Evolutionary conservation across 306 rosid species (phyloP), one percentile per base, ranked within the genome.

Genomic region (Rubus parviflorus): DNA sequence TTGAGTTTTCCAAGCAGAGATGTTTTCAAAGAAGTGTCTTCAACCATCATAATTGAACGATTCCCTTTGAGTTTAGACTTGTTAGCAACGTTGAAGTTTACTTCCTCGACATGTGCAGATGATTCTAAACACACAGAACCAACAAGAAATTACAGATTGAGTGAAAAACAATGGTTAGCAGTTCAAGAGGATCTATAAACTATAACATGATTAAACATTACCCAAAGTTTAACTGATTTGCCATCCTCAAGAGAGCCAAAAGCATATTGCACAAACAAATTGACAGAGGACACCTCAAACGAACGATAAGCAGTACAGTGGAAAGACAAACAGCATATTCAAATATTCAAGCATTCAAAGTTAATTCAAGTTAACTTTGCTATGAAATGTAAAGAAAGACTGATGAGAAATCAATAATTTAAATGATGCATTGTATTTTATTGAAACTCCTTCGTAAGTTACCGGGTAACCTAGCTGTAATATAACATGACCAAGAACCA

Each of bases 61-160:
- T 68, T 83, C 53, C 80, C 82, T 80, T 87, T 85, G 79, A 80
- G 56, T 85, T 85, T 90, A 76, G 87, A 85, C 81, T 85, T 87
- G 68, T 75, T 80, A 81, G 30, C 77, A 37, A 61, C 42, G 73
- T 81, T 82, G 74, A 53, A 75, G 71, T 77, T 86, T 81, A 79
- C 92, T 79, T 85, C 93, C 68, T 76, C 86, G 67, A 64, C 82
- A 77, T 49, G 87, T 49, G 81, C 88, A 83, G 90, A 83, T 66
- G 91, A 83, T 86, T 90, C 98, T 95, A 66, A 52, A 56, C 54
- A 66, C 76, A 61, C 81, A 66, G 83, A 75, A 79, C 65, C 52
- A 80, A 76, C 58, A 69, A 47, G 58, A 51, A 46, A 80, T 49
- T 51, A 77, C 63, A 78, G 14, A 62, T 72, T 47, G 71, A 82